Base-by-base conservation (phyloP, 371 early-diverging fungal species). In the Syncephalis plumigaleata region DNA sequence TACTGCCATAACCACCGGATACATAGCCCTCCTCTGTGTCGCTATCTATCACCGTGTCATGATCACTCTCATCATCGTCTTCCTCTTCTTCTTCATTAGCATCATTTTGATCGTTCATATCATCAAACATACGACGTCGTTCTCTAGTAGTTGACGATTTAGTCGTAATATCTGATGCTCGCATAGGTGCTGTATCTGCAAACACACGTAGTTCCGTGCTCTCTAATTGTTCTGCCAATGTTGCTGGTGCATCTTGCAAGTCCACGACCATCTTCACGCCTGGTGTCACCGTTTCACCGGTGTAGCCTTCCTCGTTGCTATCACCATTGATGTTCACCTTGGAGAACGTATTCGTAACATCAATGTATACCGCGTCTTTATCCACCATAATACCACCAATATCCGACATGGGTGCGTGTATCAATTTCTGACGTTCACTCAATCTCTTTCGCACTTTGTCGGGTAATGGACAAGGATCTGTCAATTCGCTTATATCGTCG, bases 391-490 rank as follows among this genome's bases (percentile, higher is more conserved):
- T 85, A 42, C 98, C 98, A 55, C 89, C 91, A 5, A 97, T 87
- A 55, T 94, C 94, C 0, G 91, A 84, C 91, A 92, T 93, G 36
- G 98, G 98, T n/a, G 96, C 98, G 55, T 94, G 94, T 25, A 95
- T 81, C 38, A 93, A 70, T 64, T 91, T 93, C 54, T 88, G 80
- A 56, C 91, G 87, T 55, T 92, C 93, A 56, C 78, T 82, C 55
- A 95, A 58, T 1, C 79, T 68, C 61, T 84, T 88, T 39, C 87
- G 75, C 51, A 79, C 84, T 64, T 89, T 91, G 48, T 89, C 91
- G 9, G 93, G 93, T 2, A 92, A 65, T 13, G 96, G 90, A 53
- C 94, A 94, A 11, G 98, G 96, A 57, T 95, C 98, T 0, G 84
- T 65, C 16, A 95, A 59, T 31, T 73, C 65, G 46, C 73, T 75